Percentiles rank a stretch among this genome's conserved stretches.
phyloP scores from a whole-genome alignment of 495 filamentous ascomycete species.

The Astrothelium macrocarpum region DNA sequence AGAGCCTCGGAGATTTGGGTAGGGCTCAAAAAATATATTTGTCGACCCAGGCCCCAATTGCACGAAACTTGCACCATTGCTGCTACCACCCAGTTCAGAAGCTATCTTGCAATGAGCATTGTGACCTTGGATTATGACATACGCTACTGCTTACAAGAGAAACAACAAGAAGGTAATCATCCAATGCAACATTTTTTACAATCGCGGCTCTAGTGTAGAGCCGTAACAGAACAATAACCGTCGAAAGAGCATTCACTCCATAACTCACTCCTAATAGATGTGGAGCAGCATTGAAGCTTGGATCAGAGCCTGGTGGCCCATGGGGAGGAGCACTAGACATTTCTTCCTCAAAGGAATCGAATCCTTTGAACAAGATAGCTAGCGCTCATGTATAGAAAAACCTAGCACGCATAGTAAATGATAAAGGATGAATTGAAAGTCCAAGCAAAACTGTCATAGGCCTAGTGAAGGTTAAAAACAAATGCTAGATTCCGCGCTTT shows the following conservation, averaged over 20 bases:
- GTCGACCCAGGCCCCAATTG: not conserved
- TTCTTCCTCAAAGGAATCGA: not conserved
- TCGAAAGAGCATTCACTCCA: not conserved
- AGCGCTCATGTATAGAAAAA: not conserved
- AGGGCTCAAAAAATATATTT: not conserved
- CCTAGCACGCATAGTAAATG: not conserved
- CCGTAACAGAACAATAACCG: not conserved
- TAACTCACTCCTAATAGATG: not conserved
- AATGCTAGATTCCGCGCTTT: not conserved
- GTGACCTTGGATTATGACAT: not conserved
- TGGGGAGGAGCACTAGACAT: not conserved
- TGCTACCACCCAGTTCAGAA: not conserved
- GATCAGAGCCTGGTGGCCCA: not conserved
- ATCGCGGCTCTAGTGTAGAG: not conserved
- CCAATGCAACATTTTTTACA: not conserved
- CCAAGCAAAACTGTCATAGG: not conserved
- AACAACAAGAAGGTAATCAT: not conserved
- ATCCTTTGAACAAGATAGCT: not conserved
- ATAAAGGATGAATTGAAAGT: not conserved
- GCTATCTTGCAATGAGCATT: not conserved
- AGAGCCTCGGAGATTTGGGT: not conserved
- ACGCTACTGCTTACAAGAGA: not conserved
- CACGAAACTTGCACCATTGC: not conserved
- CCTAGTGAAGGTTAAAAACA: not conserved
- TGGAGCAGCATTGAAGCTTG: constrained; percentile 1